Base-by-base conservation (phyloP, 441 rosid species). In the Brassica balearica region DNA sequence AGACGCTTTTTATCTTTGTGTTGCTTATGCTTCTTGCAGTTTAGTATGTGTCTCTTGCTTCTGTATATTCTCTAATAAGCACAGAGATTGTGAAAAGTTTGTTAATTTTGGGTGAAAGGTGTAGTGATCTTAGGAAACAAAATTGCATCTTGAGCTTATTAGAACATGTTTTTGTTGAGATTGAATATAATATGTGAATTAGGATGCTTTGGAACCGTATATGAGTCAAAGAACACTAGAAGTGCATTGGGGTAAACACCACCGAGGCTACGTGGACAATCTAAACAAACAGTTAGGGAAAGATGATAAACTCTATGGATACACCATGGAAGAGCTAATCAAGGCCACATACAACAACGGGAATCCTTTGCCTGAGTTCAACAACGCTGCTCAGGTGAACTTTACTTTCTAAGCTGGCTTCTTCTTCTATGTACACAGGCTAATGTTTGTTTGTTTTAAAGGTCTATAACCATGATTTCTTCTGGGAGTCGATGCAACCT, bases 401-500 rank as follows among this genome's bases (percentile, higher is more conserved):
- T 59, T 59, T 25, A 12, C 41, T 43, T 65, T 12, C 22, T 73
- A 3, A 62, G 65, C 29, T 65, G 19, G 17, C 29, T 66, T 17
- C 11, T 60, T 61, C 7, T 32, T 32, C 82, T 96, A 92, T 58
- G 70, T 68, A 68, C 36, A 51, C 27, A 23, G 10, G 66, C 38
- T 80, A 17, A 61, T 71, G 65, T 25, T 66, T 61, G 76, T n/a
- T 36, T 53, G 55, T 56, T 68, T 56, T 55, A 1, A 92, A 62
- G 98, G 93, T 91, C 25, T 95, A 96, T 94, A 95, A 92, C 86
- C 97, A 95, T 83, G 91, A 92, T 76, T 95, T 92, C 86, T 95
- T 95, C 72, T 95, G 99, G 99, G 99, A 92, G 82, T 95, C 99
- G 10, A 92, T 95, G 97, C 94, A 90, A 85, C 99, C 97, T 72